phyloP scores from a whole-genome alignment of 2,329 filamentous ascomycete genomes.

The Tympanopsis confertula region DNA sequence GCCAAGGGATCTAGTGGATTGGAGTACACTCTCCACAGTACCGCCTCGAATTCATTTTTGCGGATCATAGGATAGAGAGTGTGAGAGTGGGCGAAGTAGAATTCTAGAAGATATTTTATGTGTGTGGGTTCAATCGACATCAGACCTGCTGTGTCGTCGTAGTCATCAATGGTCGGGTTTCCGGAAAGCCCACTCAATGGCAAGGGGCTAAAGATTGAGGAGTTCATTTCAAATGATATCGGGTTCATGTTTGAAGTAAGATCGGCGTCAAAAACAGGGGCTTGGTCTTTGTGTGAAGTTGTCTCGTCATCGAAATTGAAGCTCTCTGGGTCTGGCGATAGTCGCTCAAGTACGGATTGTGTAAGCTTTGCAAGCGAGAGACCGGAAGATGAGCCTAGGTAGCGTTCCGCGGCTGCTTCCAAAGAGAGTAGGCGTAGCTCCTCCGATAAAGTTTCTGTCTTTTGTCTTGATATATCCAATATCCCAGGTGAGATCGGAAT shows the following conservation, averaged over 20 bases:
- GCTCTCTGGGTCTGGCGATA: slow-evolving; percentile 26
- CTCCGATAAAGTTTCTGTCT: slow-evolving; percentile 13
- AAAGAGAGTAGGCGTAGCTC: slow-evolving; percentile 25
- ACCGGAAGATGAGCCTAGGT: slow-evolving; percentile 29
- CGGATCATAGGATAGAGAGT: slow-evolving; percentile 31
- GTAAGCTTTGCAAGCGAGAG: slow-evolving; percentile 30
- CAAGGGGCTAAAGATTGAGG: slow-evolving; percentile 10
- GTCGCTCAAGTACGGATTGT: slow-evolving; percentile 24
- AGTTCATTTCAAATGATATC: slow-evolving; percentile 5
- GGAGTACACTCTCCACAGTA: slow-evolving; percentile 15
- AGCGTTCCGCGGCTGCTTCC: slow-evolving; percentile 28
- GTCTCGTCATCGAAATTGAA: slow-evolving; percentile 22
- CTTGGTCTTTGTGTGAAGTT: slow-evolving; percentile 2
- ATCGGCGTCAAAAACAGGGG: slow-evolving; percentile 10
- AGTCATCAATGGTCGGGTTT: slow-evolving; percentile 11
- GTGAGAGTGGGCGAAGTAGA: slow-evolving; percentile 33
- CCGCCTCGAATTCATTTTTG: slow-evolving; percentile 17
- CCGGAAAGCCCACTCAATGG: slow-evolving; percentile 17
- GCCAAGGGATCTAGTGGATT: slow-evolving; percentile 14
- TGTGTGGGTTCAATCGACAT: slow-evolving; percentile 12
- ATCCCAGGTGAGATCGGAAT: slow-evolving; percentile 1
- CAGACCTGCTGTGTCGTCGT: slow-evolving; percentile 7
- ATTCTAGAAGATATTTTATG: slow-evolving; percentile 19
- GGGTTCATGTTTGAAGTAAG: slow-evolving; percentile 13
- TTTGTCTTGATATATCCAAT: slow-evolving; percentile 5